Evolutionary conservation across 805 yeast genomes (phyloP).

Genomic region (Saccharomycopsis olivae): DNA sequence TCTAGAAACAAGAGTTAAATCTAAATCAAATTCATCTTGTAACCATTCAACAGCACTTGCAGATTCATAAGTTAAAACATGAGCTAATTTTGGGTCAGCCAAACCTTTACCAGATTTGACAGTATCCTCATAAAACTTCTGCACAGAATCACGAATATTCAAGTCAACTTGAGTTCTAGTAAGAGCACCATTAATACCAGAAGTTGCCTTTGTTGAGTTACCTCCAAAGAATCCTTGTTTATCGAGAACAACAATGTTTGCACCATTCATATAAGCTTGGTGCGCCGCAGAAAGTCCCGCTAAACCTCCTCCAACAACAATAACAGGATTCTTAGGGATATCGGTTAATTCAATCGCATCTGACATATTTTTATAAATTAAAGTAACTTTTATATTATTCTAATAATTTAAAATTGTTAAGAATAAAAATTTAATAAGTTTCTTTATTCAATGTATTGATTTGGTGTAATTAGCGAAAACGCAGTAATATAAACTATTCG

Average conservation of each 20-base stretch:
- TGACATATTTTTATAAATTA: too few relatives aligned
- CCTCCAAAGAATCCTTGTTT: slow-evolving; percentile 55
- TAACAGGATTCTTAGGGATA: slow-evolving; percentile 22
- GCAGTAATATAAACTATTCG: too few relatives aligned
- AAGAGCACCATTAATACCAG: slow-evolving; percentile 64
- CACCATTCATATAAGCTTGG: slow-evolving; percentile 42
- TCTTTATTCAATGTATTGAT: too few relatives aligned
- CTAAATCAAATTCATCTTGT: slow-evolving; percentile 49
- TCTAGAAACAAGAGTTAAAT: slow-evolving; percentile 58
- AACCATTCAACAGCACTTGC: slow-evolving; percentile 67
- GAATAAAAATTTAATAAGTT: too few relatives aligned
- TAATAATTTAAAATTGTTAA: too few relatives aligned
- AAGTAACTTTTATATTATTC: too few relatives aligned
- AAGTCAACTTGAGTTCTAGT: slow-evolving; percentile 48
- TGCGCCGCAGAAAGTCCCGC: slow-evolving; percentile 57
- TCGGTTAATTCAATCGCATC: slow-evolving; percentile 4
- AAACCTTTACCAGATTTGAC: slow-evolving; percentile 51
- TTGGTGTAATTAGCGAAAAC: too few relatives aligned
- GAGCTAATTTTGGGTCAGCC: slow-evolving; percentile 49
- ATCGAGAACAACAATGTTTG: slow-evolving; percentile 43
- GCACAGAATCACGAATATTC: slow-evolving; percentile 44
- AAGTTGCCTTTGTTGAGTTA: slow-evolving; percentile 56
- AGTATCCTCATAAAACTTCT: slow-evolving; percentile 55
- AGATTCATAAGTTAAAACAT: slow-evolving; percentile 49
- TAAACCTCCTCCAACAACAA: slow-evolving; percentile 56